Conservation (phyloP, 2,329 filamentous ascomycete genomes). For the Sporothrix pseudoabietina region DNA sequence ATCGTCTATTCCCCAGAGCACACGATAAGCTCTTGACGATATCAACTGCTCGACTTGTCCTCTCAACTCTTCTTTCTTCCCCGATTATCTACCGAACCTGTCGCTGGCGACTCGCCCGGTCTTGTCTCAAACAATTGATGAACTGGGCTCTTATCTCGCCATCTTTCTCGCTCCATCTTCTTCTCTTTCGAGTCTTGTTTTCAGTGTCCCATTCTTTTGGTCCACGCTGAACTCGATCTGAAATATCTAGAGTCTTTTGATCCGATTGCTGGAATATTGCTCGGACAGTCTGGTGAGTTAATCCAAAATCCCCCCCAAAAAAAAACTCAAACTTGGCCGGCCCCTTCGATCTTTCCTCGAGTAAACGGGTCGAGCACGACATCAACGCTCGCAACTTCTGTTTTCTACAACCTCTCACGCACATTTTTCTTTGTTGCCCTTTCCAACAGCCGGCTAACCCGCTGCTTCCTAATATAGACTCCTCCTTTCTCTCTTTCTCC, state of each 20-base stretch:
- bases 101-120: conserved; percentile 34
- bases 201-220: conserved; percentile 17
- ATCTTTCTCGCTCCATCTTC: background rate
- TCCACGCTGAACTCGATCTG: conserved; percentile 11
- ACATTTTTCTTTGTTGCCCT: background rate
- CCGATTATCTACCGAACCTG: conserved; percentile 19
- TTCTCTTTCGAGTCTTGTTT: background rate
- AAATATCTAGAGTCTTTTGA: conserved; percentile 22
- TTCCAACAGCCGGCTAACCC: conserved; percentile 18
- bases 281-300: conserved; percentile 34
- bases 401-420: background rate
- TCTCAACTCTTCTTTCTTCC: background rate
- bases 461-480: conserved; percentile 15
- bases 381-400: background rate
- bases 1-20: conserved; percentile 6
- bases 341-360: background rate
- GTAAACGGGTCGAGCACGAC: background rate
- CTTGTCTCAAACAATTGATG: conserved; percentile 37
- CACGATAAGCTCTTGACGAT: conserved; percentile 6
- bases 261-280: conserved; percentile 43
- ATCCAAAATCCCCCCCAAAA: too few relatives aligned
- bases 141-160: conserved; percentile 30
- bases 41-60: background rate
- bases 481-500: conserved; percentile 6
- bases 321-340: background rate